These are phyloP conservation scores for Ustanciosporium gigantosporum DNA, from an alignment of 1,284 basidiomycete species.

Conservation along the genomic window DNA sequence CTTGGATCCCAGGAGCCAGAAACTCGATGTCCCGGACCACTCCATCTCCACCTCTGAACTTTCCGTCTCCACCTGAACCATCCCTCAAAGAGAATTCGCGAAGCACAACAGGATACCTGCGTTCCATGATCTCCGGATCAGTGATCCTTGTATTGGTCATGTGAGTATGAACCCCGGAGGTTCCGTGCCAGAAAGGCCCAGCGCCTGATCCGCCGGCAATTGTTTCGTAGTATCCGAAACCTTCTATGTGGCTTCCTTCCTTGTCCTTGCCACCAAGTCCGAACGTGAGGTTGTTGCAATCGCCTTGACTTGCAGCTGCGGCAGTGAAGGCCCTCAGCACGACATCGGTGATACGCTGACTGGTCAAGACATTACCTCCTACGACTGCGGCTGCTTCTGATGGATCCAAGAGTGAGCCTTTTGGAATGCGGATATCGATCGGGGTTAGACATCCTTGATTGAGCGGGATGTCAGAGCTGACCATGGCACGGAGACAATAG, in stretches of 20 bases:
- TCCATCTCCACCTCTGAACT: conserved; percentile 83
- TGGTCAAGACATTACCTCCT: conserved; percentile 88
- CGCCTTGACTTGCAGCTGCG: conserved; percentile 89
- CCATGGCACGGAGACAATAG: conserved; percentile 89
- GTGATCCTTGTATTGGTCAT: conserved; percentile 82
- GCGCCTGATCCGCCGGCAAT: conserved; percentile 90
- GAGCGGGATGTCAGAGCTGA: conserved; percentile 86
- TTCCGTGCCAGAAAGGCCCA: conserved; percentile 84
- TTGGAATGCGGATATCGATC: conserved; percentile 76
- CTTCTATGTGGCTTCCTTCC: conserved; percentile 73
- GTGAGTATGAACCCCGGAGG: conserved; percentile 65
- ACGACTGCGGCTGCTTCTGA: conserved; percentile 80
- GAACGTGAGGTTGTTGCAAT: conserved; percentile 85
- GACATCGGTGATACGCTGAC: conserved; percentile 91
- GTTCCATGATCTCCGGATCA: conserved; percentile 88
- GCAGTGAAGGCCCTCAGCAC: conserved; percentile 91
- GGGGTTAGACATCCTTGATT: conserved; percentile 83
- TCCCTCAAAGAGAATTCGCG: conserved; percentile 78
- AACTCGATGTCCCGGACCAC: conserved; percentile 86
- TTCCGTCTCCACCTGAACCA: conserved; percentile 77
- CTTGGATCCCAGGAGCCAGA: conserved; percentile 74
- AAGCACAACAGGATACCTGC: conserved; percentile 83
- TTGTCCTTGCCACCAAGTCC: conserved; percentile 83
- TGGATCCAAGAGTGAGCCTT: conserved; percentile 77
- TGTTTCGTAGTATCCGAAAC: conserved; percentile 97